phyloP scores from a whole-genome alignment of 2,329 filamentous ascomycete species.

The Penicillium vulpinum region DNA sequence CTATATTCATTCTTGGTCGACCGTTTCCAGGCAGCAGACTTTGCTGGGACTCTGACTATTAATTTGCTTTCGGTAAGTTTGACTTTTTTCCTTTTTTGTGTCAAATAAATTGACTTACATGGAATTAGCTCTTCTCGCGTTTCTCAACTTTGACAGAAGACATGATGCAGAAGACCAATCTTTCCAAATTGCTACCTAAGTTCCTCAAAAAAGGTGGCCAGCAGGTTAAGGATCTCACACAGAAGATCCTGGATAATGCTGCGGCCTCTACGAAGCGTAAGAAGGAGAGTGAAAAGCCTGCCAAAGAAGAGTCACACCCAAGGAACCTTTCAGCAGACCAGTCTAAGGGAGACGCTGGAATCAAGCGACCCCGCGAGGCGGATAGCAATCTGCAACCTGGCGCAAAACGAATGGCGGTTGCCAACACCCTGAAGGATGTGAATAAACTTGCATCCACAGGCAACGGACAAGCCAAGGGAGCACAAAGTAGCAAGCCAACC shows the following conservation, averaged over 20 bases:
- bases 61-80: conserved; percentile 48
- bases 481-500: conserved; percentile 35
- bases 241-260: conserved; percentile 55
- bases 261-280: conserved; percentile 47
- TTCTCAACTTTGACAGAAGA: conserved; percentile 60
- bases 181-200: conserved; percentile 58
- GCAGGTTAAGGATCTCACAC: conserved; percentile 56
- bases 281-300: conserved; percentile 37
- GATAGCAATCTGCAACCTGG: conserved; percentile 38
- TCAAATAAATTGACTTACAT: conserved; percentile 24
- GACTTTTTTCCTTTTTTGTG: not conserved
- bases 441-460: conserved; percentile 20
- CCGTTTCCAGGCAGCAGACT: conserved; percentile 50
- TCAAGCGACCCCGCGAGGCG: conserved; percentile 42
- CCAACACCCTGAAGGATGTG: conserved; percentile 36
- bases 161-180: conserved; percentile 60
- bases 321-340: conserved; percentile 25
- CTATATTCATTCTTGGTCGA: conserved; percentile 52
- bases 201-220: conserved; percentile 61
- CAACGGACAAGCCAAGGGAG: conserved; percentile 30
- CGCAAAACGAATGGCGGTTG: conserved; percentile 41
- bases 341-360: conserved; percentile 24
- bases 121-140: conserved; percentile 51
- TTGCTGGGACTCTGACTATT: conserved; percentile 46
- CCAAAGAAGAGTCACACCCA: conserved; percentile 37